These are phyloP conservation scores for Smittium culicis DNA, from an alignment of 371 early-diverging fungal genomes.

Conservation along the genomic window DNA sequence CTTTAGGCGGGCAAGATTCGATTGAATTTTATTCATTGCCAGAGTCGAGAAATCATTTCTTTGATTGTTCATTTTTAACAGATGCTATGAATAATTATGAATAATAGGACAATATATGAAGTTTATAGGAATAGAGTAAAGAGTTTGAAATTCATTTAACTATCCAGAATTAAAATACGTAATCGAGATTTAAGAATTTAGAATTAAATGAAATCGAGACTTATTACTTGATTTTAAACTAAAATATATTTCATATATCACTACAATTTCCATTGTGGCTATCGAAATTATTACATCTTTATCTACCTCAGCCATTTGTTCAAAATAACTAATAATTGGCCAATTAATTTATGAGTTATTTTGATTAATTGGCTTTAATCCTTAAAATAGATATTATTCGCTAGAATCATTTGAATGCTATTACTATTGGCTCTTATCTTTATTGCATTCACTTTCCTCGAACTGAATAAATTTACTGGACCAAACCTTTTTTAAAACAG, in stretches of 20 bases:
- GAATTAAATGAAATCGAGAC: background rate
- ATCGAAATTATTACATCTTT: no score
- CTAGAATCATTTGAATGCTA: no score
- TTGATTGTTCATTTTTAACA: conserved; percentile 2
- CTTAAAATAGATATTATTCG: no score
- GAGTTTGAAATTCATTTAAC: background rate
- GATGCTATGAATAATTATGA: background rate
- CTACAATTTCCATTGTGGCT: no score
- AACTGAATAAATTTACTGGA: no score
- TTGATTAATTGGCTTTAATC: no score
- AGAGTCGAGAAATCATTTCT: background rate
- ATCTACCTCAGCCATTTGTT: no score
- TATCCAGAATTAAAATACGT: background rate
- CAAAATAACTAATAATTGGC: no score
- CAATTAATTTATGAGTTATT: no score
- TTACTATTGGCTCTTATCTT: no score
- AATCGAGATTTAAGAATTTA: background rate
- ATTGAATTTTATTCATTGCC: conserved; percentile 12
- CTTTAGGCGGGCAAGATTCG: conserved; percentile 29
- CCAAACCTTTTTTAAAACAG: no score
- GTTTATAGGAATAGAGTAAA: background rate
- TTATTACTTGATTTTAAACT: background rate
- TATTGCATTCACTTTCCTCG: no score
- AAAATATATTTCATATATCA: background rate
- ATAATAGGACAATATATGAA: background rate